Evolutionary conservation across 2,329 filamentous ascomycete genomes (phyloP).

Genomic region (Fusarium solani-melongenae): DNA sequence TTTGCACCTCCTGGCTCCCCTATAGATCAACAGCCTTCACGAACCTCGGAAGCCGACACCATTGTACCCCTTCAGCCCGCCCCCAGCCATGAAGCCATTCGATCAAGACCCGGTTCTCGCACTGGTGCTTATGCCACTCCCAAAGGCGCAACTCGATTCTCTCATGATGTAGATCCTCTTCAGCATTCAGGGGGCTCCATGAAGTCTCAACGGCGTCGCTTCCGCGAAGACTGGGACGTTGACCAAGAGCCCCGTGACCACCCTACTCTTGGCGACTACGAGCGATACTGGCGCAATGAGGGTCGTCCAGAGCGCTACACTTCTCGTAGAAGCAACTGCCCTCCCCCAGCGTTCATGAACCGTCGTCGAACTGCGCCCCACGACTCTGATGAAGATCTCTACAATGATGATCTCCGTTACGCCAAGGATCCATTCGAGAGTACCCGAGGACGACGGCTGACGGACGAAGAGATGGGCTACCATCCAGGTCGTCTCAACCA

Average conservation of each 20-base stretch:
- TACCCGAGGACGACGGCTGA: conserved; percentile 20
- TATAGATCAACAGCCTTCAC: conserved; percentile 8
- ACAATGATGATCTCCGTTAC: conserved; percentile 34
- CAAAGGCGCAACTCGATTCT: conserved; percentile 26
- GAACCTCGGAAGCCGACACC: conserved; percentile 32
- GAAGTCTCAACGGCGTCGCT: conserved; percentile 35
- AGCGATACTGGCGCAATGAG: conserved; percentile 41
- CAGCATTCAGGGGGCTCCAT: conserved; percentile 34
- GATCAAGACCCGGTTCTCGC: conserved; percentile 33
- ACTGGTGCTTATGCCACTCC: conserved; percentile 22
- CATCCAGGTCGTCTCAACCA: conserved; percentile 3
- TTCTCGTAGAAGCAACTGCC: conserved; percentile 34
- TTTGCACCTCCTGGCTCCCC: conserved; percentile 23
- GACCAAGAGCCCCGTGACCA: conserved; percentile 32
- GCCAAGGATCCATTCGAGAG: conserved; percentile 26
- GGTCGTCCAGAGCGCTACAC: conserved; percentile 37
- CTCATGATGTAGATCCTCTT: conserved; percentile 38
- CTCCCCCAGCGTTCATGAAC: conserved; percentile 42
- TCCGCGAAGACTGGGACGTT: conserved; percentile 40
- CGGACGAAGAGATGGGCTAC: conserved; percentile 42
- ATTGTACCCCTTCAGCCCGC: conserved; percentile 35
- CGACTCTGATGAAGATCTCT: conserved; percentile 42
- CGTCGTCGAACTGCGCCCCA: conserved; percentile 29
- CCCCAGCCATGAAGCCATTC: conserved; percentile 31
- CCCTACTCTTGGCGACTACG: conserved; percentile 35